Evolutionary conservation across 2,329 filamentous ascomycete genomes (phyloP), one percentile per base, ranked within the genome.

Genomic region (Chaetothyriales sp.): DNA sequence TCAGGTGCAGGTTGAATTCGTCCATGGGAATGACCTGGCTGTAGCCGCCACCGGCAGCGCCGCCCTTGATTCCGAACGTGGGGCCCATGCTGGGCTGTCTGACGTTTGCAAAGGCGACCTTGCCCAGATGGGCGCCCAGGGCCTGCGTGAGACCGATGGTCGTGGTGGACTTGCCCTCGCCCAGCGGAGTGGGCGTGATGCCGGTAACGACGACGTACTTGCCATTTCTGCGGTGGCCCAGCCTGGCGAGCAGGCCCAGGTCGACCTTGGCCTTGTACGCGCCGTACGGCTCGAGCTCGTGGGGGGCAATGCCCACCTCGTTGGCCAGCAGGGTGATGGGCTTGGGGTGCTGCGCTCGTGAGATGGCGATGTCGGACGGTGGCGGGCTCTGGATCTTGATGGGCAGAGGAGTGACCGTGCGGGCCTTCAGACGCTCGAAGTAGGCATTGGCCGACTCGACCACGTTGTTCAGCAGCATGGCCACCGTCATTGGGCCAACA

Each of bases 1-100:
- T 98, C 63, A 98, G 73, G 69, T 98, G 92, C 65, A 98, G 75
- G 71, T 98, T 98, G 76, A 98, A 98, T 69, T 98, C 92, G 63
- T 98, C 92, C 92, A 98, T 98, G 54, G 92, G 92, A 63, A 98
- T 97, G 65, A 98, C 92, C 69, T 98, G 92, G 68, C 88, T 95
- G 79, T 97, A 98, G 43, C 92, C 92, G 68, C 92, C 92, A 63
- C 92, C 92, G 52, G 92, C 92, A 54, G 92, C 92, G 63, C 92
- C 92, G 57, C 92, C 92, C 77, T 98, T 98, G 77, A 98, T 97
- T 64, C 92, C 92, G 67, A 98, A 98, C 0, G 92, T 98, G 51
- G 92, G 92, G 4, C 92, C 92, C 73, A 97, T 92, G 63, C 88
- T 95, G 48, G 92, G 92, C 67, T 98, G 92, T 55, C 92, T 82